Conservation (phyloP, 2,329 filamentous ascomycete species). For the Cladophialophora bantiana region DNA sequence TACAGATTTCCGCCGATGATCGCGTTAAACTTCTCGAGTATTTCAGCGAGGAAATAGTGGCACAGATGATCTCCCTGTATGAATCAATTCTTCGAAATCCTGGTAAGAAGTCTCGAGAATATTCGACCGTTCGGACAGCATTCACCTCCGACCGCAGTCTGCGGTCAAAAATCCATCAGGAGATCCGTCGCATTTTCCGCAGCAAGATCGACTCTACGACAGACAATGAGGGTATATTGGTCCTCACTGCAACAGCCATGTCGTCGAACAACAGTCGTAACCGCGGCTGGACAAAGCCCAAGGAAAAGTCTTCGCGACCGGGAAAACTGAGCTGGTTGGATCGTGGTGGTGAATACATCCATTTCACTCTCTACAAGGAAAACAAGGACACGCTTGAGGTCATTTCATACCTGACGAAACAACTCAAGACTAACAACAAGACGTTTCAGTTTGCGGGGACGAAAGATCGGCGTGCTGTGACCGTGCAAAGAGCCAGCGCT, state of each 20-base stretch:
- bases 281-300: slow-evolving; percentile 43
- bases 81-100: slow-evolving; percentile 61
- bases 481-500: slow-evolving; percentile 79
- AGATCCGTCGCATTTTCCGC: slow-evolving; percentile 79
- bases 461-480: slow-evolving; percentile 87
- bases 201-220: slow-evolving; percentile 79
- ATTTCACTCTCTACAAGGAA: slow-evolving; percentile 94
- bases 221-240: slow-evolving; percentile 68
- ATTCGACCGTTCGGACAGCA: slow-evolving; percentile 59
- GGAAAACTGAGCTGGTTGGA: slow-evolving; percentile 68
- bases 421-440: slow-evolving; percentile 72
- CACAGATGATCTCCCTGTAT: slow-evolving; percentile 63
- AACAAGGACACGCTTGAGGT: slow-evolving; percentile 97
- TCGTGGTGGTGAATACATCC: slow-evolving; percentile 78
- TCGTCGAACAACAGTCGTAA: slow-evolving; percentile 44
- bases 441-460: slow-evolving; percentile 84
- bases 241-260: slow-evolving; percentile 57
- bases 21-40: slow-evolving; percentile 48
- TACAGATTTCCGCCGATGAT: slow-evolving; percentile 50
- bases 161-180: slow-evolving; percentile 69
- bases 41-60: slow-evolving; percentile 36
- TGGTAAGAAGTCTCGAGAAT: slow-evolving; percentile 62
- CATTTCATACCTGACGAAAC: slow-evolving; percentile 75
- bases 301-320: slow-evolving; percentile 42
- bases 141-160: slow-evolving; percentile 65